These are phyloP conservation scores for Hypoxylon subgilvum DNA, from an alignment of 495 filamentous ascomycete species.

Conservation along the genomic window DNA sequence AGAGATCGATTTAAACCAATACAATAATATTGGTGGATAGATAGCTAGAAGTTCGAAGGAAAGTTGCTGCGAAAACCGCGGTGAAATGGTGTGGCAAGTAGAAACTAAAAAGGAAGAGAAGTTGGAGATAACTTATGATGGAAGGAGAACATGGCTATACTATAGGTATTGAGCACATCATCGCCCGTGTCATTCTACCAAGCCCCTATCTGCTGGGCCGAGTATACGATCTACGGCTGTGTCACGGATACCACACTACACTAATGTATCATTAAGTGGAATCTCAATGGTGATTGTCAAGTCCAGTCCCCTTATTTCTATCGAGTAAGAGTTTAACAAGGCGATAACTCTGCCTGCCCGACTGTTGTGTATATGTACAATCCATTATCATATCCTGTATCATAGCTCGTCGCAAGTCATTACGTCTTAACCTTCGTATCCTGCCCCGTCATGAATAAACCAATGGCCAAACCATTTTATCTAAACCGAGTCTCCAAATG, in stretches of 20 bases:
- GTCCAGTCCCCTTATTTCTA: slow-evolving; percentile 11
- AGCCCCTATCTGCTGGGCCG: neutral
- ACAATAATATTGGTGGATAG: no score
- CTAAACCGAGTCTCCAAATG: slow-evolving; percentile 10
- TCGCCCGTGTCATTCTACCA: slow-evolving; percentile 21
- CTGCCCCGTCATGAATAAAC: slow-evolving; percentile 19
- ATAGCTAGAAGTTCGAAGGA: neutral
- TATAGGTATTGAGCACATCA: slow-evolving; percentile 34
- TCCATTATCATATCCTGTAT: slow-evolving; percentile 18
- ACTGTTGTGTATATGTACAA: slow-evolving; percentile 16
- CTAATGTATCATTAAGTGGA: neutral
- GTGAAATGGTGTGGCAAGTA: slow-evolving; percentile 2
- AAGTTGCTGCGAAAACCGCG: slow-evolving; percentile 19
- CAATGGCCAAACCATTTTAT: slow-evolving; percentile 7
- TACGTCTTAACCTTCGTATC: slow-evolving; percentile 16
- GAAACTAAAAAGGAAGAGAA: neutral
- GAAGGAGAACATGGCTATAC: slow-evolving; percentile 17
- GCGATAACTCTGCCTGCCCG: neutral
- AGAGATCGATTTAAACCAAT: no score
- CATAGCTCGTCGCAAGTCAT: slow-evolving; percentile 23
- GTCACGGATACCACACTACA: no score
- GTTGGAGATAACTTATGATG: slow-evolving; percentile 4
- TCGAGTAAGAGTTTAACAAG: neutral
- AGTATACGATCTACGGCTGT: no score
- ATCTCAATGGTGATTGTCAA: neutral